Evolutionary conservation across 2,329 filamentous ascomycete species (phyloP), one percentile per base, ranked within the genome.

Genomic region (Pseudovirgaria hyperparasitica): DNA sequence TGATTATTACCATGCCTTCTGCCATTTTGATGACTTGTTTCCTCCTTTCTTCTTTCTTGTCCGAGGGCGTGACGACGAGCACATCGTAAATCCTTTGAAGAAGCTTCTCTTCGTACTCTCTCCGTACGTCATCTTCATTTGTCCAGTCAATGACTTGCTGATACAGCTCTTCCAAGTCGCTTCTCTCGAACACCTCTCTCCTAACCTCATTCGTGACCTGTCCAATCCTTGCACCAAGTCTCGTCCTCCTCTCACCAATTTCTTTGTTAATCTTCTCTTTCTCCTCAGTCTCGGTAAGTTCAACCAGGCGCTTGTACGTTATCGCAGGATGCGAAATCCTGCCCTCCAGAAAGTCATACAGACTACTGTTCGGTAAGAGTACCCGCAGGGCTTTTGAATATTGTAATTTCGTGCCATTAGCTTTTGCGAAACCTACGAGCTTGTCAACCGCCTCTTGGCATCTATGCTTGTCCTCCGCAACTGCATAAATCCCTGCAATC

Each of bases 1-100:
- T 86, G 49, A 98, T 90, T 33, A 93, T 81, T 34, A 98, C 87
- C 81, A 98, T 93, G 34, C 87, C 90, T 36, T 76, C 73, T 1
- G 87, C 85, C 27, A 90, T 61, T 33, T 79, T 76, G 42, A 79
- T 57, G 0, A 93, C 77, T 36, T 79, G 75, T 19, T 72, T 61
- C 15, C 81, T 70, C 50, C 92, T 85, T 11, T 62, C 54, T 1
- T 57, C 47, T 54, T 96, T 96, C 31, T 74, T 60, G 4, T 76
- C 72, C 2, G 64, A 34, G 3, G 76, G 70, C 10, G 82, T 63
- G 16, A 81, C 75, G 6, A 78, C 53, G 1, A 98, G 65, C 5
- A 72, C 69, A 31, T 94, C 85, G 39, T 86, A 78, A 34, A 77
- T 82, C 45, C 86, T 72, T 35, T 78, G 70, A 4, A 98, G 57